Evolutionary conservation across 2,329 filamentous ascomycete species (phyloP).

Genomic region (Aureobasidium sp.): DNA sequence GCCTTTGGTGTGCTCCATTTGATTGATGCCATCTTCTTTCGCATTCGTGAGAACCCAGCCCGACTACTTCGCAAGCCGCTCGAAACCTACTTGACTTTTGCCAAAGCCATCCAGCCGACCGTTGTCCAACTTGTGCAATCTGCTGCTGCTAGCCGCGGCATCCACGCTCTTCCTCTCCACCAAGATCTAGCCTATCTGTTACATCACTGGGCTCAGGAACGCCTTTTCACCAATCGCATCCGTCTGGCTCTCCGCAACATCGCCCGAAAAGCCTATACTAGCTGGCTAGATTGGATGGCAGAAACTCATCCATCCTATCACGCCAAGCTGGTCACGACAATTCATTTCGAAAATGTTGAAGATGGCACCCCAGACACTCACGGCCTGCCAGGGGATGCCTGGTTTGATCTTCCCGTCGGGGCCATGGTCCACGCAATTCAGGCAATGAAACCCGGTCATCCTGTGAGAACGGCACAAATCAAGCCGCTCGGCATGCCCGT

Average conservation of each 20-base stretch:
- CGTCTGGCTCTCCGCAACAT: conserved; percentile 10
- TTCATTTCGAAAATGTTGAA: background rate
- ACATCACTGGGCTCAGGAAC: conserved; percentile 5
- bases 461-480: background rate
- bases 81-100: conserved; percentile 8
- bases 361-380: conserved; percentile 9
- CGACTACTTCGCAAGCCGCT: conserved; percentile 6
- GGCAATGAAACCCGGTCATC: conserved; percentile 4
- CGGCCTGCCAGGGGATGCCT: conserved; percentile 13
- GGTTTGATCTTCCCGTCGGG: conserved; percentile 17
- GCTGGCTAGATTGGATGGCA: conserved; percentile 14
- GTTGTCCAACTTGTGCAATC: background rate
- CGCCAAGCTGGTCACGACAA: background rate
- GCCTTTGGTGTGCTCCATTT: background rate
- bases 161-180: conserved; percentile 11
- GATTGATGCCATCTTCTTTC: background rate
- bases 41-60: conserved; percentile 9
- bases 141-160: background rate
- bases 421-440: conserved; percentile 2
- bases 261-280: conserved; percentile 10
- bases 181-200: conserved; percentile 5
- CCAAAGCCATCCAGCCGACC: background rate
- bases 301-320: background rate
- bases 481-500: background rate
- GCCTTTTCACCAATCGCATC: conserved; percentile 12